Percentiles rank a stretch among this genome's conserved stretches.
phyloP scores from a whole-genome alignment of 2,329 filamentous ascomycete species.

The Aureobasidium sp. region DNA sequence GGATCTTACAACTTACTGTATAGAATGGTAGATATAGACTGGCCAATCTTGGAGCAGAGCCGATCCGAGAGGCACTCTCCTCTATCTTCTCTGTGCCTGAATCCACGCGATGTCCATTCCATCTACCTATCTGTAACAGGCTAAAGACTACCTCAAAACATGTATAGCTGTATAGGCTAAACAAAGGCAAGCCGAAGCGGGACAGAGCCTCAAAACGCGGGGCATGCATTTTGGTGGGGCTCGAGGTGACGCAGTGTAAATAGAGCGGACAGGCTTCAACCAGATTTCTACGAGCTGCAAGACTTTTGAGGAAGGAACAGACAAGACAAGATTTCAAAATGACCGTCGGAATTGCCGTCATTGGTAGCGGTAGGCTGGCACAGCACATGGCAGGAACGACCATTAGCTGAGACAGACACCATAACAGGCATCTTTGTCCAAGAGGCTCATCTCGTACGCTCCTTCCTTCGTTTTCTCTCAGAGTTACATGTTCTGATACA shows the following conservation, averaged over 20 bases:
- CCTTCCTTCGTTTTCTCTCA: not conserved
- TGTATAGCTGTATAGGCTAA: not conserved
- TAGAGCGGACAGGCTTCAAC: not conserved
- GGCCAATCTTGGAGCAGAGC: too few relatives aligned
- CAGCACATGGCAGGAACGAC: not conserved
- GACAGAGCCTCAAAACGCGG: not conserved
- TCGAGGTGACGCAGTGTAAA: conserved; percentile 4
- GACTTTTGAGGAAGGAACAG: not conserved
- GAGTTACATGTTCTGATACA: not conserved
- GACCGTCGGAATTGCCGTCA: conserved; percentile 48
- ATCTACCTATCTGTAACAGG: not conserved
- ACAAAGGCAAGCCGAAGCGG: not conserved
- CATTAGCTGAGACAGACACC: not conserved
- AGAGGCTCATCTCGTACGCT: conserved; percentile 47
- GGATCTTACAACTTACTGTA: not conserved
- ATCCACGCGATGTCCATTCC: too few relatives aligned
- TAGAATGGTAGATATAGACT: not conserved
- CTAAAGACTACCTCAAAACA: not conserved
- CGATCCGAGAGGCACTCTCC: not conserved
- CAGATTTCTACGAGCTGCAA: not conserved
- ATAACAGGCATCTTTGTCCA: conserved; percentile 48
- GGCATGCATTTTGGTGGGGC: not conserved
- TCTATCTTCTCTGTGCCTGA: not conserved
- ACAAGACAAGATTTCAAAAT: not conserved
- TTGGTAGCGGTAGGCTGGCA: conserved; percentile 43